phyloP scores from a whole-genome alignment of 331 rosid species.

The Arachis monticola region DNA sequence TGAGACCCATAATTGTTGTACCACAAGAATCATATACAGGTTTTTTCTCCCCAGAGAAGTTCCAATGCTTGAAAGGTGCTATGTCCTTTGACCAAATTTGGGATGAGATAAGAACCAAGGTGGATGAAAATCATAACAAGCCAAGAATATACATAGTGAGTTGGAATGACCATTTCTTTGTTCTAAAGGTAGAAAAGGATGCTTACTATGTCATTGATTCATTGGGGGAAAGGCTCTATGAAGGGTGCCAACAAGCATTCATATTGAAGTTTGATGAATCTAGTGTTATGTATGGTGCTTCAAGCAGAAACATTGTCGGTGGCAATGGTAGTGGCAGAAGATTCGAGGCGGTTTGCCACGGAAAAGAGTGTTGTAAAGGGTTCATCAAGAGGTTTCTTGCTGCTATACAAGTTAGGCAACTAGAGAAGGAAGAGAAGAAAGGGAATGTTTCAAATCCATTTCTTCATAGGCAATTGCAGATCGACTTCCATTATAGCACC shows the following conservation, averaged over 20 bases:
- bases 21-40: slow-evolving; percentile 66
- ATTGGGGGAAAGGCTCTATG: slow-evolving; percentile 70
- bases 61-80: slow-evolving; percentile 63
- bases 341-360: slow-evolving; percentile 46
- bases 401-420: slow-evolving; percentile 56
- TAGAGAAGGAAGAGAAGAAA: slow-evolving; percentile 60
- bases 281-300: slow-evolving; percentile 30
- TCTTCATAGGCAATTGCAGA: slow-evolving; percentile 65
- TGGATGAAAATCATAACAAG: slow-evolving; percentile 4
- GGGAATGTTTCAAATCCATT: slow-evolving; percentile 32
- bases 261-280: slow-evolving; percentile 69
- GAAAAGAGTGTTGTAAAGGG: slow-evolving; percentile 86
- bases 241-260: slow-evolving; percentile 68
- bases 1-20: slow-evolving; percentile 54
- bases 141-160: slow-evolving; percentile 74
- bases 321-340: slow-evolving; percentile 17
- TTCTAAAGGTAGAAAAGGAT: slow-evolving; percentile 63
- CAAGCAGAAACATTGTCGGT: slow-evolving; percentile 11
- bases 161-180: slow-evolving; percentile 94
- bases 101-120: slow-evolving; percentile 50
- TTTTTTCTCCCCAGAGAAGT: slow-evolving; percentile 80
- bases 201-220: slow-evolving; percentile 79
- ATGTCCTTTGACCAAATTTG: slow-evolving; percentile 82
- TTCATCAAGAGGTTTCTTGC: slow-evolving; percentile 75
- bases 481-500: slow-evolving; percentile 71